Percentiles rank a stretch among this genome's conserved stretches.
These are phyloP conservation scores for Metschnikowia peoriensis DNA, from an alignment of 805 yeast genomes.

Conservation along the genomic window DNA sequence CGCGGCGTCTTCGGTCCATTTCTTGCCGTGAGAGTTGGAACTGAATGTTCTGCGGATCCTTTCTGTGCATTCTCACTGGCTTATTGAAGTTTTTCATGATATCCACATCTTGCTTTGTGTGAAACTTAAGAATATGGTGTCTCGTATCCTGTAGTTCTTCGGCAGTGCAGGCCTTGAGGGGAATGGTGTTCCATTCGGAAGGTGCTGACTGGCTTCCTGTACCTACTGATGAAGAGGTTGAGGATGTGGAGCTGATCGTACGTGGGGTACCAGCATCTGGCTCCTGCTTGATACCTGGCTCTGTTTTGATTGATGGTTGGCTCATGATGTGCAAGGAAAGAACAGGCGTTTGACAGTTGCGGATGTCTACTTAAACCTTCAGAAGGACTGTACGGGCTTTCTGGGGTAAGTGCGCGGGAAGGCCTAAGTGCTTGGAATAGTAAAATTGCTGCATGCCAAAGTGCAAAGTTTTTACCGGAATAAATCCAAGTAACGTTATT, in stretches of 20 bases:
- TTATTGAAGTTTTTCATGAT: slow-evolving; percentile 68
- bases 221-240: slow-evolving; percentile 5
- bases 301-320: slow-evolving; percentile 29
- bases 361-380: background rate
- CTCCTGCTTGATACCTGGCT: slow-evolving; percentile 27
- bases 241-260: background rate
- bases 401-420: background rate
- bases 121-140: slow-evolving; percentile 80
- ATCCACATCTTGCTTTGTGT: slow-evolving; percentile 67
- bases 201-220: slow-evolving; percentile 14
- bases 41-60: slow-evolving; percentile 90
- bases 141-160: slow-evolving; percentile 72
- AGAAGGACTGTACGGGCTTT: slow-evolving; percentile 1
- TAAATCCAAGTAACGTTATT: too few species aligned
- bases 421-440: background rate
- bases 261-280: slow-evolving; percentile 6
- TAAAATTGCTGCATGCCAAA: background rate
- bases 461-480: too few species aligned
- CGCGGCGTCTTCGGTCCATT: slow-evolving; percentile 53
- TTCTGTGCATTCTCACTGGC: slow-evolving; percentile 87
- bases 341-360: background rate
- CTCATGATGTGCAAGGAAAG: slow-evolving; percentile 21
- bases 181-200: slow-evolving; percentile 48
- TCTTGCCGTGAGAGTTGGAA: slow-evolving; percentile 79
- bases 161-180: slow-evolving; percentile 67